Conservation (phyloP, 768 basidiomycete species). For the Leccinum disarticulatum region DNA sequence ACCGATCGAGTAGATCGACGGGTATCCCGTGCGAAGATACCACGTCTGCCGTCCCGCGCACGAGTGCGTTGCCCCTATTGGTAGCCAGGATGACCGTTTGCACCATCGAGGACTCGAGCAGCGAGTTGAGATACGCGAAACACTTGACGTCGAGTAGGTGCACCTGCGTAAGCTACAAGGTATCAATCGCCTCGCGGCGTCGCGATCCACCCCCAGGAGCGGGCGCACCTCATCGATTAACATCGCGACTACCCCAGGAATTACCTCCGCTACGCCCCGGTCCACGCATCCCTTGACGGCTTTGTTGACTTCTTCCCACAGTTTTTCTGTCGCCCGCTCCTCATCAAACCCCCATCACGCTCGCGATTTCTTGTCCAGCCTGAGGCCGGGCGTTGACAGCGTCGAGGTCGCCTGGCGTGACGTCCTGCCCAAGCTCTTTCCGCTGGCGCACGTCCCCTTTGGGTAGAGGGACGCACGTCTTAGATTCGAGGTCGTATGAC, state of each 20-base stretch:
- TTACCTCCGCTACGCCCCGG: conserved; percentile 96
- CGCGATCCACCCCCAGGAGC: not conserved
- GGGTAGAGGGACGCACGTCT: no score
- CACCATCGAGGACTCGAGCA: conserved; percentile 94
- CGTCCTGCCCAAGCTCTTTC: no score
- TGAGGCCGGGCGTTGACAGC: no score
- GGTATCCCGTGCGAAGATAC: conserved; percentile 91
- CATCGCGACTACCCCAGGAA: conserved; percentile 80
- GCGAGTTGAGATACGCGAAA: conserved; percentile 96
- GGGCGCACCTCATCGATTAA: conserved; percentile 95
- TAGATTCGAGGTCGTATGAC: no score
- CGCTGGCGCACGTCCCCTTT: no score
- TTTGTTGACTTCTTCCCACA: conserved; percentile 94
- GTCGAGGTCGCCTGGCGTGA: no score
- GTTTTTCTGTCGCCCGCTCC: conserved; percentile 69
- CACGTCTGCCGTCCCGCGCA: conserved; percentile 92
- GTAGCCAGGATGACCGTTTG: conserved; percentile 97
- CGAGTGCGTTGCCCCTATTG: conserved; percentile 89
- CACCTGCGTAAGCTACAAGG: conserved; percentile 51
- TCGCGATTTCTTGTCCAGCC: no score
- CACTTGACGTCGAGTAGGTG: conserved; percentile 99
- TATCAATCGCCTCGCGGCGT: not conserved
- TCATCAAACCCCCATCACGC: no score
- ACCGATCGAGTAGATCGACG: conserved; percentile 91
- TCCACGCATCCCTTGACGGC: conserved; percentile 97